A percentile compares a stretch with the other conserved stretches of the same genome.
Conservation (phyloP, 176 grass and related monocot genomes). For the Hordeum marinum region DNA sequence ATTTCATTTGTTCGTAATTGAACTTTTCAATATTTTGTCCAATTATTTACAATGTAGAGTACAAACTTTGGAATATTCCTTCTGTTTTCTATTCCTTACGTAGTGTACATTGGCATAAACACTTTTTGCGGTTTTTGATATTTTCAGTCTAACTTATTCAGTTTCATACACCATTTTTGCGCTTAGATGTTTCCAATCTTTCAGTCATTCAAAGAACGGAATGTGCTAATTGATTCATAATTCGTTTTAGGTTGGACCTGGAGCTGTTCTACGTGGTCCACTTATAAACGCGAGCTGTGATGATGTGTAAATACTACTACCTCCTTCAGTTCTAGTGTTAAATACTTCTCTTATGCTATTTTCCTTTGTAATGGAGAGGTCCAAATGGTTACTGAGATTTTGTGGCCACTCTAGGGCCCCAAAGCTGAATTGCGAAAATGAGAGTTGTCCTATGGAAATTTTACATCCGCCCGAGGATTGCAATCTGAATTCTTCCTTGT, state of each 20-base stretch:
- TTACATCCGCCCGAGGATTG: slow-evolving; percentile 97
- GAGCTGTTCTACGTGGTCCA: slow-evolving; percentile 80
- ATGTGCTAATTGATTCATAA: background rate
- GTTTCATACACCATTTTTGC: slow-evolving; percentile 13
- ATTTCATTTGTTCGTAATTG: slow-evolving; percentile 3
- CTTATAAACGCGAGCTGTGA: slow-evolving; percentile 63
- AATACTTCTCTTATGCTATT: slow-evolving; percentile 14
- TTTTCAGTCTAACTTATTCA: background rate
- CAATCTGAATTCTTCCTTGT: slow-evolving; percentile 88
- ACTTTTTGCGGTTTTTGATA: background rate
- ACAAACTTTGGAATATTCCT: slow-evolving; percentile 1
- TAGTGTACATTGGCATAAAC: background rate
- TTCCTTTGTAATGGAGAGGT: background rate
- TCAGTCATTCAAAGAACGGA: slow-evolving; percentile 5
- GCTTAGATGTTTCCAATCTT: background rate
- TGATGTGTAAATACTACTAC: slow-evolving; percentile 60
- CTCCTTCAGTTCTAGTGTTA: slow-evolving; percentile 21
- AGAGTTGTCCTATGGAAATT: slow-evolving; percentile 81
- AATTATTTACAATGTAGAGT: background rate
- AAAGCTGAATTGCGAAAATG: slow-evolving; percentile 79
- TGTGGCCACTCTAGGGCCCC: slow-evolving; percentile 57
- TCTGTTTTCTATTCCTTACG: slow-evolving; percentile 2
- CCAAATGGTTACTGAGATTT: slow-evolving; percentile 28
- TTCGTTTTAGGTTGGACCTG: slow-evolving; percentile 80
- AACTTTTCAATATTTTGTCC: background rate